Evolutionary conservation across 345 rosid species (phyloP), one percentile per base, ranked within the genome.

Genomic region (Aurinia saxatilis): DNA sequence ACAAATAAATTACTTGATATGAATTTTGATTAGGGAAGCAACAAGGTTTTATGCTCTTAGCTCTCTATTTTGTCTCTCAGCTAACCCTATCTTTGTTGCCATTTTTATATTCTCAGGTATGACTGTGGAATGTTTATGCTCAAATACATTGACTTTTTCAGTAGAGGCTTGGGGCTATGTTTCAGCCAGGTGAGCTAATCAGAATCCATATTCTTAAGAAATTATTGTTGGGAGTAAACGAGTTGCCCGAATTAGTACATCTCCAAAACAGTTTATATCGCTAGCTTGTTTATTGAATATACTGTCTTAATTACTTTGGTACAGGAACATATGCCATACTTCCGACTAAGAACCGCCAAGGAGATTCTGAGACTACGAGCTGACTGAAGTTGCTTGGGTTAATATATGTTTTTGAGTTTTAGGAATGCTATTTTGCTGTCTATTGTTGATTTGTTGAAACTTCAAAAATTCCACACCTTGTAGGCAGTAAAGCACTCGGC

Each of bases 61-160:
- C 15, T 15, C 10, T 41, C 46, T 15, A 10, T 8, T 40, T 6
- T 44, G 12, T 18, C 48, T 61, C 14, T 46, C 30, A 47, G 17
- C 56, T 53, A 37, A 37, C 30, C 3, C 45, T 38, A 10, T 13
- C 5, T 46, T 17, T 44, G 42, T 27, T 68, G 42, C 65, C 18
- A 39, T 60, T 1, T 69, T 1, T 49, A 27, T 13, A 13, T 50
- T 36, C 48, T n/a, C 83, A 95, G 99, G 81, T 95, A 71, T 67
- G 99, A 95, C 65, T 95, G 99, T 29, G 99, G 99, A 31, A 76
- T 90, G 82, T 95, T 95, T 77, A 95, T 95, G 99, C 81, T 95
- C 42, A 95, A 95, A 63, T 95, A 95, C 74, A 82, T 84, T 0
- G 99, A 95, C 68, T 95, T 88, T 49, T 86, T 81, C 71, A 86